These are phyloP conservation scores for Moesziomyces aphidis DNA, from an alignment of 1,284 basidiomycete genomes.

Conservation along the genomic window DNA sequence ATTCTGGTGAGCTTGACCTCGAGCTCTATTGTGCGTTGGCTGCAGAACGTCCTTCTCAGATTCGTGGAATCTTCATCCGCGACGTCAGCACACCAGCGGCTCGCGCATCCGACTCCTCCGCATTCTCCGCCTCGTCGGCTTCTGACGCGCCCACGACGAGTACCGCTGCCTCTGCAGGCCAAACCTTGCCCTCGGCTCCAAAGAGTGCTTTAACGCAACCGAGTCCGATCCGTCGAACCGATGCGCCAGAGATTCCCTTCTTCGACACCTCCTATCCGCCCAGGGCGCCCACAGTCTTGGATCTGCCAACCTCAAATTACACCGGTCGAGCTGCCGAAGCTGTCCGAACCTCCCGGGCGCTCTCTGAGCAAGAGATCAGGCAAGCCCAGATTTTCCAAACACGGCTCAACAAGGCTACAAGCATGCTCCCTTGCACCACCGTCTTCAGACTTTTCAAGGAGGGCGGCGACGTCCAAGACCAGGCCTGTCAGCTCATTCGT, in stretches of 20 bases:
- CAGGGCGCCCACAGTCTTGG: constrained; percentile 15
- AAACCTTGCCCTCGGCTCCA: constrained; percentile 21
- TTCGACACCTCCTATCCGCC: constrained; percentile 44
- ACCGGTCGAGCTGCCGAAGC: constrained; percentile 10
- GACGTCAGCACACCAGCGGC: constrained; percentile 49
- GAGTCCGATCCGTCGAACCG: constrained; percentile 5
- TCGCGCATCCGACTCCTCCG: neutral
- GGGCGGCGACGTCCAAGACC: constrained; percentile 37
- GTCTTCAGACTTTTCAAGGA: constrained; percentile 44
- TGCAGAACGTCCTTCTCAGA: constrained; percentile 51
- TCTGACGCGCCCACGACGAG: neutral
- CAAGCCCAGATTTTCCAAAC: constrained; percentile 37
- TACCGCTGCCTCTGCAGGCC: neutral
- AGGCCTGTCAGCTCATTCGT: constrained; percentile 39
- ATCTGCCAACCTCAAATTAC: constrained; percentile 18
- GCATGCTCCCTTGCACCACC: constrained; percentile 45
- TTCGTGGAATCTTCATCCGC: constrained; percentile 61
- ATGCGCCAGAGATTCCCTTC: constrained; percentile 12
- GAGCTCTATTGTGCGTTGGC: constrained; percentile 63
- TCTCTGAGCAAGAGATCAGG: constrained; percentile 39
- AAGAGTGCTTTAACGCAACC: constrained; percentile 25
- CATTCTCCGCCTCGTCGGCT: constrained; percentile 4
- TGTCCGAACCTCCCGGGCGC: constrained; percentile 3
- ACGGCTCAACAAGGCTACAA: constrained; percentile 40
- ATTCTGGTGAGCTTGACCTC: constrained; percentile 64